Percentiles rank a stretch among this genome's conserved stretches.
Evolutionary conservation across 2,329 filamentous ascomycete species (phyloP).

Genomic region (Clathrospora elynae): DNA sequence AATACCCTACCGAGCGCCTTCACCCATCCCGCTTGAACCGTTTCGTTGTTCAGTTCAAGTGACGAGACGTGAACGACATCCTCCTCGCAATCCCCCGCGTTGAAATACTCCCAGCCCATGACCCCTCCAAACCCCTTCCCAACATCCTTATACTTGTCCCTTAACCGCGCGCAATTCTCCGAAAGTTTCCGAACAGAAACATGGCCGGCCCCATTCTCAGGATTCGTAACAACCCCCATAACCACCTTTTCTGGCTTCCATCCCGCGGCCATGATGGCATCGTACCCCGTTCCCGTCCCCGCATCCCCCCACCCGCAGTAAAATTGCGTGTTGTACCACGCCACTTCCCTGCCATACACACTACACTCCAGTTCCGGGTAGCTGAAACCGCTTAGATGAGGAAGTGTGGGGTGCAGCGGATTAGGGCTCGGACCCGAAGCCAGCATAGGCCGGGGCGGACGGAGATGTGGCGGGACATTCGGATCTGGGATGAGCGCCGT

Average conservation of each 20-base stretch:
- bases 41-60: constrained; percentile 32
- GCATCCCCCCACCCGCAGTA: constrained; percentile 88
- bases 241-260: constrained; percentile 78
- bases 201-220: constrained; percentile 69
- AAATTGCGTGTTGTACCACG: constrained; percentile 91
- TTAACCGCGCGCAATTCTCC: constrained; percentile 62
- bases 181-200: constrained; percentile 64
- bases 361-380: constrained; percentile 72
- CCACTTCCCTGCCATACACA: constrained; percentile 57
- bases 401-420: constrained; percentile 44
- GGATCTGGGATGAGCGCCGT: constrained; percentile 66
- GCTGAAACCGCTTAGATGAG: constrained; percentile 79
- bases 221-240: constrained; percentile 79
- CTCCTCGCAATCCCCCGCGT: constrained; percentile 57
- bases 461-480: constrained; percentile 37
- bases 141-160: constrained; percentile 59
- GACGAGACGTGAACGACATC: constrained; percentile 35
- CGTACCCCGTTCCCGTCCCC: constrained; percentile 57
- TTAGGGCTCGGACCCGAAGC: constrained; percentile 39
- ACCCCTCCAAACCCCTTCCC: constrained; percentile 73
- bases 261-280: constrained; percentile 63
- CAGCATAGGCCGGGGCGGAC: constrained; percentile 38
- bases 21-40: constrained; percentile 64
- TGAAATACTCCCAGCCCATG: constrained; percentile 97
- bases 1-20: constrained; percentile 63